Percentiles rank a stretch among this genome's conserved stretches.
Evolutionary conservation across 192 early-diverging fungal genomes (phyloP).

Genomic region (Coemansia sp.): DNA sequence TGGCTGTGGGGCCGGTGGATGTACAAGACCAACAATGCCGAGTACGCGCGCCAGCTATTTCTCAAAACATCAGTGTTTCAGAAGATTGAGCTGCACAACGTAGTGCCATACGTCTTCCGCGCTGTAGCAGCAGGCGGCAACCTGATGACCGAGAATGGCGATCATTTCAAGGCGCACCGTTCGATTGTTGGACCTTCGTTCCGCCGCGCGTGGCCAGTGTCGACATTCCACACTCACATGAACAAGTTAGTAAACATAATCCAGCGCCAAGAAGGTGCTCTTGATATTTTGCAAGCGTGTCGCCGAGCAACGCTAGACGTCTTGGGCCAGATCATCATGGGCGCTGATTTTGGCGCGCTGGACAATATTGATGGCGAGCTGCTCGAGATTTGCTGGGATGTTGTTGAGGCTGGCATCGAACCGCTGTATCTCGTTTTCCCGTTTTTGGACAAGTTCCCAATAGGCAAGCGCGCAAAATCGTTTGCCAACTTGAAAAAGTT

Average conservation of each 20-base stretch:
- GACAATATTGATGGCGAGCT: slow-evolving; percentile 44
- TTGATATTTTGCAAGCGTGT: slow-evolving; percentile 37
- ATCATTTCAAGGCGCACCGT: slow-evolving; percentile 46
- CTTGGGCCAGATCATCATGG: slow-evolving; percentile 50
- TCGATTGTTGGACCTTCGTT: slow-evolving; percentile 47
- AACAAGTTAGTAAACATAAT: slow-evolving; percentile 33
- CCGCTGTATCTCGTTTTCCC: slow-evolving; percentile 55
- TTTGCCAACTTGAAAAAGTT: slow-evolving; percentile 38
- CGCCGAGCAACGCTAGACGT: slow-evolving; percentile 47
- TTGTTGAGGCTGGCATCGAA: slow-evolving; percentile 43
- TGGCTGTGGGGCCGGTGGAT: slow-evolving; percentile 54
- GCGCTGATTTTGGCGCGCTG: slow-evolving; percentile 47
- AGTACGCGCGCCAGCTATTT: slow-evolving; percentile 48
- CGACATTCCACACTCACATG: slow-evolving; percentile 31
- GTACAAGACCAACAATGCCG: slow-evolving; percentile 54
- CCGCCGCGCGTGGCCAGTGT: slow-evolving; percentile 46
- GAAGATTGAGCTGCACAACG: slow-evolving; percentile 50
- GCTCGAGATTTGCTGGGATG: slow-evolving; percentile 49
- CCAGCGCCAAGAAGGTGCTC: background rate
- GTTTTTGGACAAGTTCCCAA: slow-evolving; percentile 45
- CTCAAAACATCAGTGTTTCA: slow-evolving; percentile 44
- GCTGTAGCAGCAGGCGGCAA: slow-evolving; percentile 48
- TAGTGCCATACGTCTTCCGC: slow-evolving; percentile 45
- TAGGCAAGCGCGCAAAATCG: slow-evolving; percentile 38
- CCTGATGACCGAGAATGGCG: slow-evolving; percentile 51